A percentile compares a stretch with the other conserved stretches of the same genome.
Evolutionary conservation across 2,329 filamentous ascomycete genomes (phyloP).

Genomic region (Myriosclerotinia duriaeana): DNA sequence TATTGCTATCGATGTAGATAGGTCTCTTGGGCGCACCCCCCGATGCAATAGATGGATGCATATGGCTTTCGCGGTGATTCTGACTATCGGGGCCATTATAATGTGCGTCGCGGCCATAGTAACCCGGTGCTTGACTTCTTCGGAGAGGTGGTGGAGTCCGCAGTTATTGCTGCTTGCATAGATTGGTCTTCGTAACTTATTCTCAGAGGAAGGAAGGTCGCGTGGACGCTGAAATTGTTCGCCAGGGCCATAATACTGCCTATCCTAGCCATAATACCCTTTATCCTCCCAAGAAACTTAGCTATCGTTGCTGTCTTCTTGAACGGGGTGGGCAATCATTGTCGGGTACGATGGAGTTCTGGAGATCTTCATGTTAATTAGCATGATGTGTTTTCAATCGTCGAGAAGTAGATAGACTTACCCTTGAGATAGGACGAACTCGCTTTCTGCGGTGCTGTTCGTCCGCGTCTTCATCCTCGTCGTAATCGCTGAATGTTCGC

Average conservation of each 20-base stretch:
- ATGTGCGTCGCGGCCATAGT: not conserved
- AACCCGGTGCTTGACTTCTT: not conserved
- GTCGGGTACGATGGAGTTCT: not conserved
- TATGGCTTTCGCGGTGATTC: no score
- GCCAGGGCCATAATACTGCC: no score
- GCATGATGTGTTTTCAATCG: not conserved
- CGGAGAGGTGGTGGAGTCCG: not conserved
- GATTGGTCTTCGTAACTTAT: no score
- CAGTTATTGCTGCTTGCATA: not conserved
- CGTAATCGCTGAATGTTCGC: not conserved
- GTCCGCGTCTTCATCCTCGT: not conserved
- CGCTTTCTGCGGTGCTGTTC: conserved; percentile 1
- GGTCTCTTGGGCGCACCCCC: no score
- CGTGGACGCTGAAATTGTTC: no score
- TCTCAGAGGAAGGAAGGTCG: not conserved
- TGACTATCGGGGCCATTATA: not conserved
- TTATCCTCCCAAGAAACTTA: not conserved
- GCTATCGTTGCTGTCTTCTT: not conserved
- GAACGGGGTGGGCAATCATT: not conserved
- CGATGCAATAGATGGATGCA: no score
- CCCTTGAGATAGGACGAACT: not conserved
- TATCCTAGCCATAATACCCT: not conserved
- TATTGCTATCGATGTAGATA: no score
- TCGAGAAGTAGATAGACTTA: not conserved
- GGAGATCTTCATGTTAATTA: not conserved